These are phyloP conservation scores for Poa annua DNA, from an alignment of 176 grass and related monocot species.

Conservation along the genomic window DNA sequence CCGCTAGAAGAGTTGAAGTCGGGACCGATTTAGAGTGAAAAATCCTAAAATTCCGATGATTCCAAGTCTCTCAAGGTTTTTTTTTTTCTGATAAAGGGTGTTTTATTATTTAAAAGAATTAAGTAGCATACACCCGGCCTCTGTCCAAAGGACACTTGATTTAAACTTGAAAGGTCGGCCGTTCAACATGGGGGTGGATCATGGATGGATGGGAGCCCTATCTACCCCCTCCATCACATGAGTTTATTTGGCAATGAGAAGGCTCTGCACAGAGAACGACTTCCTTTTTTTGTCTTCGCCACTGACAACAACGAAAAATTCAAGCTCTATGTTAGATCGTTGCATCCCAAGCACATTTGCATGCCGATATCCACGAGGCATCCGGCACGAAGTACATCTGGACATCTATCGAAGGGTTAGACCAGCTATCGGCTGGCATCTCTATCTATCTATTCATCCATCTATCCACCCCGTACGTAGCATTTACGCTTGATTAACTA, in stretches of 20 bases:
- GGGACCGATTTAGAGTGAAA: too few relatives aligned
- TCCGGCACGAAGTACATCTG: conserved; percentile 33
- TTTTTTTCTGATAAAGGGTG: too few relatives aligned
- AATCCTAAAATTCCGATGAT: too few relatives aligned
- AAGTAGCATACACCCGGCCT: too few relatives aligned
- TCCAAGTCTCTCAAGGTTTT: too few relatives aligned
- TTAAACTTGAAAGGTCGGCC: too few relatives aligned
- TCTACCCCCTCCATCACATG: neutral
- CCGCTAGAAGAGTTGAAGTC: too few relatives aligned
- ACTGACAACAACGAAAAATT: neutral
- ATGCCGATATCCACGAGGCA: conserved; percentile 39
- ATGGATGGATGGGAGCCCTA: too few relatives aligned
- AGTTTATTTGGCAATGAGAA: neutral
- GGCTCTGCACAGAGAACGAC: neutral
- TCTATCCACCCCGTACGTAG: conserved; percentile 1
- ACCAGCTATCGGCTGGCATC: neutral
- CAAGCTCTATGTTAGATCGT: neutral
- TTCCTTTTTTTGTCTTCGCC: neutral
- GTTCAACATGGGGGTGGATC: too few relatives aligned
- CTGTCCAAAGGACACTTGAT: too few relatives aligned
- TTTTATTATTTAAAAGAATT: too few relatives aligned
- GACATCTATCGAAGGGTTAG: conserved; percentile 36
- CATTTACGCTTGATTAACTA: conserved; percentile 42
- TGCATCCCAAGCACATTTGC: conserved; percentile 8
- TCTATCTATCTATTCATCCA: neutral